Base-by-base conservation (phyloP, 345 rosid genomes). In the Salix viminalis region DNA sequence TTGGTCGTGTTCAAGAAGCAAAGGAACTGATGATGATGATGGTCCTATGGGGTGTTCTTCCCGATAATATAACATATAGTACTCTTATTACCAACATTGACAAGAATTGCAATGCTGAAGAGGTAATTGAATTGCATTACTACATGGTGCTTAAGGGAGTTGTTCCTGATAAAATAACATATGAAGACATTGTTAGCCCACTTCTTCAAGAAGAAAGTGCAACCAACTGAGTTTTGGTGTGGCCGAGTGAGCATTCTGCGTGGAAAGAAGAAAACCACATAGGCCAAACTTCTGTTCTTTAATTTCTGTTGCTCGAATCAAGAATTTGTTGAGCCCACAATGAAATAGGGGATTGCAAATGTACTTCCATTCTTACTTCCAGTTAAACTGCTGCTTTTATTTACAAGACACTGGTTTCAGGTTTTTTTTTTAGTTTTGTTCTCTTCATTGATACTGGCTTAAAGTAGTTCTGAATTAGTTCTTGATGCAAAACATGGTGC, bases 111-210 rank as follows among this genome's bases (percentile, higher is more conserved):
- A 46, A 79, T 41, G 18, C 84, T 48, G 84, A 87, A 34, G 89
- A 89, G 81, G 86, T 89, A 65, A 81, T 87, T 74, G 87, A 85
- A 73, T 77, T 90, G 82, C 92, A 92, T 72, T 91, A 88, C 79
- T 79, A 77, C 56, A 85, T 90, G 92, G 80, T 89, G 78, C 88
- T 92, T 61, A 46, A 83, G 12, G 90, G 94, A 84, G 87, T 85
- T 44, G 71, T 62, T 48, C 94, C 91, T 65, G 88, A 89, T 81
- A 76, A 54, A 65, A 77, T 77, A 65, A 81, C 88, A 16, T 86
- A 81, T 65, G 50, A 39, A 75, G 71, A 73, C 28, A 32, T 84
- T 1, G 83, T 92, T 71, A 65, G 34, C 70, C 93, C 89, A 42
- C 88, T 86, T 84, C 81, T 87, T 32, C 74, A 21, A 24, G 73